These are phyloP conservation scores for Deakozyma indianensis DNA, from an alignment of 805 yeast genomes.

Conservation along the genomic window DNA sequence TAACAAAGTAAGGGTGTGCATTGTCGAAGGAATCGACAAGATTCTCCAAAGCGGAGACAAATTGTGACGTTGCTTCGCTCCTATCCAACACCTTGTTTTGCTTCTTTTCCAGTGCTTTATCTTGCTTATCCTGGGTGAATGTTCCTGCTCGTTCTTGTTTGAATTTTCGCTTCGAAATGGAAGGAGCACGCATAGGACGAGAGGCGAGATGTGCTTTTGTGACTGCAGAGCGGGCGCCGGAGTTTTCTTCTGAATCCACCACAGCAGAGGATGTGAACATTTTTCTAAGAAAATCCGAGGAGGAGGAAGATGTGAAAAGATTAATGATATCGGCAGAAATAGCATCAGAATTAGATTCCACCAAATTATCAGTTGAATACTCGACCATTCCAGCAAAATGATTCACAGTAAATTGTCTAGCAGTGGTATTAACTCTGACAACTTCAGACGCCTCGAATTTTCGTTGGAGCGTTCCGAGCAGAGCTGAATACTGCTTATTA, in stretches of 20 bases:
- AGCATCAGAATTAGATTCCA: constrained; percentile 39
- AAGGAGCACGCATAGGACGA: constrained; percentile 27
- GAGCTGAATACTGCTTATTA: constrained; percentile 19
- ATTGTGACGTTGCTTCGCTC: constrained; percentile 12
- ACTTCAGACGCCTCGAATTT: constrained; percentile 19
- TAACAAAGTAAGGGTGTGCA: constrained; percentile 26
- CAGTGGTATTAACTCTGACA: constrained; percentile 17
- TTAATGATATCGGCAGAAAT: constrained; percentile 27
- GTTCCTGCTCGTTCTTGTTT: constrained; percentile 5
- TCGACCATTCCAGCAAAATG: constrained; percentile 50
- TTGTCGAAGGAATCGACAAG: constrained; percentile 25
- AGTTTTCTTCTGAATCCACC: constrained; percentile 20
- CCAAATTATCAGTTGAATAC: constrained; percentile 35
- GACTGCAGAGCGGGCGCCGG: constrained; percentile 18
- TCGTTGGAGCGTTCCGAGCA: constrained; percentile 18
- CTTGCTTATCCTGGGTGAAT: constrained; percentile 4
- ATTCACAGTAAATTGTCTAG: constrained; percentile 33
- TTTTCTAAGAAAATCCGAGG: constrained; percentile 22
- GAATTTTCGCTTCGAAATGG: constrained; percentile 13
- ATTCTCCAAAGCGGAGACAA: constrained; percentile 20
- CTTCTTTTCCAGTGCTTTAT: constrained; percentile 3
- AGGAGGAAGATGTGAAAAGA: constrained; percentile 23
- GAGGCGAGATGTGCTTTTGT: constrained; percentile 25
- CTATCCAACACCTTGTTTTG: constrained; percentile 1
- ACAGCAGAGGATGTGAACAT: constrained; percentile 24